Percentiles rank a stretch among this genome's conserved stretches.
Evolutionary conservation across 768 basidiomycete species (phyloP).

Genomic region (Krasilnikovozyma curviuscula): DNA sequence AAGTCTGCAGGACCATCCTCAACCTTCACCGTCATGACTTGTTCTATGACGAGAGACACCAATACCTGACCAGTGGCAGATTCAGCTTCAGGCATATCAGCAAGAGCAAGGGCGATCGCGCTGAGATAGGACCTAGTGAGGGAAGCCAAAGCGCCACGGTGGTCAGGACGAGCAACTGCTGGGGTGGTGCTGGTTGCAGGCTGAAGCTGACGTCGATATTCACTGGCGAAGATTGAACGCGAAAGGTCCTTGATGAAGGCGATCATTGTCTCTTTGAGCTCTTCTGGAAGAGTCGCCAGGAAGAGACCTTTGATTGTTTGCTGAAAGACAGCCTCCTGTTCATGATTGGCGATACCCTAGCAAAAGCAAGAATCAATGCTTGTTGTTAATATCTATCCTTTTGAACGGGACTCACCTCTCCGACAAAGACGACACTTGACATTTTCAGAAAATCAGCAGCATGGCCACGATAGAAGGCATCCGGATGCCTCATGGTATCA

Average conservation of each 20-base stretch:
- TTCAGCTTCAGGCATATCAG: slow-evolving; percentile 1
- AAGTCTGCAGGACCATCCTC: neutral
- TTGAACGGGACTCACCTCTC: slow-evolving; percentile 42
- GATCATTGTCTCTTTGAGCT: slow-evolving; percentile 50
- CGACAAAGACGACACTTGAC: slow-evolving; percentile 47
- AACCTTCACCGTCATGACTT: slow-evolving; percentile 29
- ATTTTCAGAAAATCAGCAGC: slow-evolving; percentile 39
- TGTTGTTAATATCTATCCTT: too few species aligned
- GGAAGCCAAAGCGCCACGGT: too few species aligned
- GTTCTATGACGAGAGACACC: slow-evolving; percentile 21
- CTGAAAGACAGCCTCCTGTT: slow-evolving; percentile 54
- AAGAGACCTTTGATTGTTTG: slow-evolving; percentile 55
- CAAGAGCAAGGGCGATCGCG: slow-evolving; percentile 8
- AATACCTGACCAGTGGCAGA: slow-evolving; percentile 1
- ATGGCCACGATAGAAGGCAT: slow-evolving; percentile 27
- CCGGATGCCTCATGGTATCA: slow-evolving; percentile 37
- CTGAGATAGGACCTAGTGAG: slow-evolving; percentile 7
- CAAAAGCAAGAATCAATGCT: neutral
- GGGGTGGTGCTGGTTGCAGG: neutral
- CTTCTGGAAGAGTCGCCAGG: slow-evolving; percentile 50
- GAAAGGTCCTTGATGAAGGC: slow-evolving; percentile 51
- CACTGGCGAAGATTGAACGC: slow-evolving; percentile 49
- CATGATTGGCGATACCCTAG: slow-evolving; percentile 52
- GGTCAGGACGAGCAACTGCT: neutral
- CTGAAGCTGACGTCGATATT: slow-evolving; percentile 33